Base-by-base conservation (phyloP, 2,329 filamentous ascomycete species). In the Magnaporthiopsis poae region DNA sequence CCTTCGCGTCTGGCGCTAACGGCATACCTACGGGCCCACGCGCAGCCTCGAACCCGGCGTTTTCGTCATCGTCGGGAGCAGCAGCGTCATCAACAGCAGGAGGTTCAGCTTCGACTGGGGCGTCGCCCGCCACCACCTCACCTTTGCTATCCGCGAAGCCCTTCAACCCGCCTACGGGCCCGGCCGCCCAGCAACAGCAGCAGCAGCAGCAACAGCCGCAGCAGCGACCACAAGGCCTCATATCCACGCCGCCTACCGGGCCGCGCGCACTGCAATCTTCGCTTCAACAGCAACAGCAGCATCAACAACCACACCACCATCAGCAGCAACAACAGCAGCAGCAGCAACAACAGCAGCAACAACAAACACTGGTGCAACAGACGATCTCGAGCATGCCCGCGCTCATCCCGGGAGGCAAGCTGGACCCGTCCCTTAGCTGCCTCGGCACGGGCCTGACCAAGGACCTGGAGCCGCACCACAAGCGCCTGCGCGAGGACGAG, bases 131-230 rank as follows among this genome's bases (percentile, higher is more conserved):
- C 31, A 62, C 64, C 15, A 75, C 78, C 11, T 79, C 79, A 3
- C 76, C 81, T 0, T 67, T 73, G 31, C 66, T 73, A 35, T 70
- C 72, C 67, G 75, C 72, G 68, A 83, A 78, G 68, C 79, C 82
- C 0, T 86, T 86, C 73, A 86, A 86, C 69, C 84, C 84, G 2
- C 84, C 83, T 3, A 86, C 84, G 1, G 84, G 84, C 3, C 84
- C 84, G 0, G 76, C 80, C 0, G 75, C 78, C 0, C 77, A 75
- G 68, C 76, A 78, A 60, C 63, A 60, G 33, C 56, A 65, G 29
- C 31, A 31, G 31, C 31, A 31, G 31, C 31, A 31, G 31, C 31
- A 31, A 7, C 31, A 31, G 31, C 31, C 2, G 5, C 31, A 31
- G 31, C 31, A 31, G 35, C 61, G 64, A 39, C 61, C 29, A 63